Base-by-base conservation (phyloP, 2,329 filamentous ascomycete genomes). In the Fusarium sp. region DNA sequence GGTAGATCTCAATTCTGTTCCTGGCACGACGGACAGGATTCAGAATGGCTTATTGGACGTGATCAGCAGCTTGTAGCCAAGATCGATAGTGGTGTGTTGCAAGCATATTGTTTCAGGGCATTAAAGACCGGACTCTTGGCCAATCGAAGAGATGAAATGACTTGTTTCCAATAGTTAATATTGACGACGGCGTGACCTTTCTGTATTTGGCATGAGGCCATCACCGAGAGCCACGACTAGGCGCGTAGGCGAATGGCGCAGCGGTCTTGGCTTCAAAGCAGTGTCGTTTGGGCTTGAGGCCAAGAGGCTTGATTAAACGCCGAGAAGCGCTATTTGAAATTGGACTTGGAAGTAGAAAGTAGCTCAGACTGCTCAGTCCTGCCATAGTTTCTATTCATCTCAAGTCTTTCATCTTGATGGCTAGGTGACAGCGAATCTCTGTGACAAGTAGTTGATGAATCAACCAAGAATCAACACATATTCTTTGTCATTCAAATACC, bases 1-100 rank as follows among this genome's bases (percentile, higher is more conserved):
- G 55, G 68, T 54, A 74, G 72, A 74, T 74, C 72, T 65, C 57
- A 63, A 60, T 59, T 59, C 46, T 53, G 67, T 63, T 51, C 70
- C 70, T 71, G 45, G 63, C 48, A 51, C 54, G 25, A 65, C 25
- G n/a, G 54, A 53, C 54, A 45, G 34, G 21, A 5, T 18, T 55
- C 18, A 23, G 41, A 49, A 66, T 32, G 62, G 43, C 60, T 66
- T 43, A 62, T 45, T n/a, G 47, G 56, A 20, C 54, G 37, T 28
- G 37, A 27, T 53, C 27, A 27, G 27, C 27, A 37, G 20, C 40
- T 51, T 27, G 47, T 20, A 42, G 54, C 56, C 62, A 66, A 60
- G 61, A 66, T 49, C 34, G 43, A 55, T 48, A 56, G 48, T 67
- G 63, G 59, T 60, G 58, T 59, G 60, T 50, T 69, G 56, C 40